A percentile compares a stretch with the other conserved stretches of the same genome.
phyloP scores from a whole-genome alignment of 2,329 filamentous ascomycete species.

The Cordyceps cateniannulata region DNA sequence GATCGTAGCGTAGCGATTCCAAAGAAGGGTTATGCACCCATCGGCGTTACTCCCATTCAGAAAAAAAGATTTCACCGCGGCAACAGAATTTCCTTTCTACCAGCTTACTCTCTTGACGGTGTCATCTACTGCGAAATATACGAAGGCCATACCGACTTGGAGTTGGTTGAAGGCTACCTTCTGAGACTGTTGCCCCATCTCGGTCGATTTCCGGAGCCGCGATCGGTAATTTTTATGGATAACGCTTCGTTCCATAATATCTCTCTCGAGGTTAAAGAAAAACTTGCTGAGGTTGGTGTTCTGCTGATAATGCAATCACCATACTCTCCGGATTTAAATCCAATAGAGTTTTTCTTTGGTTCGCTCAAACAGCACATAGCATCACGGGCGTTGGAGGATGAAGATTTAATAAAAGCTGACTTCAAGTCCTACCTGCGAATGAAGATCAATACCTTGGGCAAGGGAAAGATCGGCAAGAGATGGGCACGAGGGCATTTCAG shows the following conservation, averaged over 20 bases:
- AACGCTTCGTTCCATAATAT: no score
- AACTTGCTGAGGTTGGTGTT: constrained; percentile 13
- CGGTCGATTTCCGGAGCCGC: no score
- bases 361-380: constrained; percentile 16
- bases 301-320: constrained; percentile 13
- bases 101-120: constrained; percentile 11
- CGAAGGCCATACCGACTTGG: background rate
- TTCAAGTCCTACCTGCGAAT: constrained; percentile 18
- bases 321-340: constrained; percentile 14
- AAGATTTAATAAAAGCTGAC: constrained; percentile 17
- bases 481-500: constrained; percentile 17
- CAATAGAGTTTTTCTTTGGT: constrained; percentile 16
- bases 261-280: background rate
- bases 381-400: constrained; percentile 15
- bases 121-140: background rate
- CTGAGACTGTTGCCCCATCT: no score
- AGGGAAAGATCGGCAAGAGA: constrained; percentile 7
- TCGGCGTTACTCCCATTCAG: constrained; percentile 9
- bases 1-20: constrained; percentile 11
- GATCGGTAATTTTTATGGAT: no score
- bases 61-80: constrained; percentile 12
- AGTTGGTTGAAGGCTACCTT: no score
- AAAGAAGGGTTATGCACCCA: constrained; percentile 9
- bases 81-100: constrained; percentile 10
- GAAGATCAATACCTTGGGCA: constrained; percentile 15